Evolutionary conservation across 2,329 filamentous ascomycete genomes (phyloP), one percentile per base, ranked within the genome.

Genomic region (Paracoccidioides lutzii): DNA sequence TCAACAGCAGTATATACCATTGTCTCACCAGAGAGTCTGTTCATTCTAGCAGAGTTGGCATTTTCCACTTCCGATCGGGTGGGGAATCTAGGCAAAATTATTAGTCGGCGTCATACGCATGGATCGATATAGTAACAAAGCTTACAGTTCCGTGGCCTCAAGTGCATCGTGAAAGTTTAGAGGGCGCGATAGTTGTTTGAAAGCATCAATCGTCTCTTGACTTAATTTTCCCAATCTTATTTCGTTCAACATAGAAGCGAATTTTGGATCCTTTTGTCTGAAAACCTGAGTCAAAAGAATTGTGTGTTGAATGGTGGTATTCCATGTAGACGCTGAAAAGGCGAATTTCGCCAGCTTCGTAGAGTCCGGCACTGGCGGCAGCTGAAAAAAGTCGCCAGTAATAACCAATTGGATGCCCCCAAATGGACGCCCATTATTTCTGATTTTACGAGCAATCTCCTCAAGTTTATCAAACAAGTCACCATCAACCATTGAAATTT

Each of bases 401-500:
- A 98, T 88, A 56, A 98, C 81, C 35, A 98, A 78, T 63, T 98
- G 93, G 48, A 98, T 97, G 4, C 93, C 93, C 55, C 93, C 94
- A 76, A 95, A 98, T 0, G 93, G 87, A 8, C 88, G 81, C 8
- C 88, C 90, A 63, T 95, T 96, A 67, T 94, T 95, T 54, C 90
- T 83, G 59, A 98, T 83, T 3, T 78, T 82, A 55, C 91, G 81
- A 12, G 90, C 91, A 61, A 98, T 87, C 58, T 87, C 81, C 59
- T 94, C 90, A 15, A 98, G 79, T 70, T 98, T 98, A 74, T 98
- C 93, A 62, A 97, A 98, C 0, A 98, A 77, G 38, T 96, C 90
- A 0, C 89, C 93, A 64, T 98, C 93, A 4, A 98, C 90, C 94
- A 98, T 98, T 10, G 93, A 97, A 3, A 98, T 84, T 68, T 98